Evolutionary conservation across 306 rosid species (phyloP).

Genomic region (Ormosia emarginata): DNA sequence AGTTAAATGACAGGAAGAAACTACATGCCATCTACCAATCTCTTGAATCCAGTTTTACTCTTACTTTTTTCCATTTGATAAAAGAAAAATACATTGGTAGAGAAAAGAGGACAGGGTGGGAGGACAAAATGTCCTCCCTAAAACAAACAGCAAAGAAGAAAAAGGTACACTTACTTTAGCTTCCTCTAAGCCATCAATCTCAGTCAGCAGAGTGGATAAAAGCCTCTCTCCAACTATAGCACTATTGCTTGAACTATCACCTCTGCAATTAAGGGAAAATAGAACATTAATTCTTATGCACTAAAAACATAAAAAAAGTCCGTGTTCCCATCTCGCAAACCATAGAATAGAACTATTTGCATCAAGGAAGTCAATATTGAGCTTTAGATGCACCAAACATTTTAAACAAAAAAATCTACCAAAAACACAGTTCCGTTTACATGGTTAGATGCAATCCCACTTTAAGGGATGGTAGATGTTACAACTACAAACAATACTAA

Average conservation of each 20-base stretch:
- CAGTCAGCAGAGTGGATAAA: slow-evolving; percentile 85
- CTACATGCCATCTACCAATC: neutral
- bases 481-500: neutral
- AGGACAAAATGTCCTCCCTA: neutral
- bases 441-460: neutral
- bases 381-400: neutral
- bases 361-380: neutral
- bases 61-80: neutral
- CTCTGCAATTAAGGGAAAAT: slow-evolving; percentile 47
- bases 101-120: neutral
- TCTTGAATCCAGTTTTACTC: slow-evolving; percentile 9
- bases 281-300: neutral
- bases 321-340: neutral
- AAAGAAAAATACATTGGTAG: neutral
- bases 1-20: neutral
- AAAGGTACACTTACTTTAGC: slow-evolving; percentile 57
- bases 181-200: slow-evolving; percentile 96
- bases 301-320: neutral
- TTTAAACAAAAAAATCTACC: neutral
- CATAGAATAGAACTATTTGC: neutral
- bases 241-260: slow-evolving; percentile 71
- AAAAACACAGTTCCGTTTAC: neutral
- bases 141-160: neutral
- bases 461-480: neutral
- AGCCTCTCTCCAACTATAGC: slow-evolving; percentile 78